phyloP scores from a whole-genome alignment of 2,329 filamentous ascomycete genomes.

The Hyphodiscus sp. region DNA sequence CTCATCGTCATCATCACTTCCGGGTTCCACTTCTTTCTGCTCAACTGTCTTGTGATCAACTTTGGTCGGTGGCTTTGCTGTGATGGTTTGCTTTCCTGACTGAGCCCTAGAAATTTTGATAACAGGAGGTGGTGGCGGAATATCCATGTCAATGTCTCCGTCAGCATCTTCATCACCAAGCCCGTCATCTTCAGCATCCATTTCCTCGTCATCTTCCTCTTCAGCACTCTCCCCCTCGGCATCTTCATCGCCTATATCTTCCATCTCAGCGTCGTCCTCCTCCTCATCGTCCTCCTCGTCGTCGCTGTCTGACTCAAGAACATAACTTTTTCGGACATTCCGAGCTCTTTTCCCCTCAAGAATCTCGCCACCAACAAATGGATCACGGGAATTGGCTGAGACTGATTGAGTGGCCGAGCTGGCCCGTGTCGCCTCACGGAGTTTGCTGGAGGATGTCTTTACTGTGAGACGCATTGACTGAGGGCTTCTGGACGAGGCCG shows the following conservation, averaged over 20 bases:
- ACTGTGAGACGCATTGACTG: conserved; percentile 29
- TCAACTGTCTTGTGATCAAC: conserved; percentile 22
- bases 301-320: conserved; percentile 41
- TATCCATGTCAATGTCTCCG: conserved; percentile 32
- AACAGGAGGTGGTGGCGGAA: conserved; percentile 23
- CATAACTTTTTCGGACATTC: conserved; percentile 32
- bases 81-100: conserved; percentile 21
- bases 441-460: conserved; percentile 30
- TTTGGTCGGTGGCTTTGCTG: conserved; percentile 21
- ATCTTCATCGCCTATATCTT: conserved; percentile 18
- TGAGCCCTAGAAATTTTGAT: conserved; percentile 28
- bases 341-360: conserved; percentile 27
- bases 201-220: conserved; percentile 29
- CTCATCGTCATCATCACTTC: conserved; percentile 32
- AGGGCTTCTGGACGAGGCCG: conserved; percentile 19
- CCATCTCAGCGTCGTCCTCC: conserved; percentile 25
- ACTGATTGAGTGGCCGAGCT: conserved; percentile 16
- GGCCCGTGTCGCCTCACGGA: conserved; percentile 27
- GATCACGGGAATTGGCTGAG: conserved; percentile 17
- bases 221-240: conserved; percentile 34
- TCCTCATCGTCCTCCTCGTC: conserved; percentile 28
- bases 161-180: conserved; percentile 40
- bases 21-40: conserved; percentile 25
- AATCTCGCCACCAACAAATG: conserved; percentile 27
- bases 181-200: conserved; percentile 34